A percentile compares a stretch with the other conserved stretches of the same genome.
phyloP scores from a whole-genome alignment of 768 basidiomycete genomes.

The Russula vinacea region DNA sequence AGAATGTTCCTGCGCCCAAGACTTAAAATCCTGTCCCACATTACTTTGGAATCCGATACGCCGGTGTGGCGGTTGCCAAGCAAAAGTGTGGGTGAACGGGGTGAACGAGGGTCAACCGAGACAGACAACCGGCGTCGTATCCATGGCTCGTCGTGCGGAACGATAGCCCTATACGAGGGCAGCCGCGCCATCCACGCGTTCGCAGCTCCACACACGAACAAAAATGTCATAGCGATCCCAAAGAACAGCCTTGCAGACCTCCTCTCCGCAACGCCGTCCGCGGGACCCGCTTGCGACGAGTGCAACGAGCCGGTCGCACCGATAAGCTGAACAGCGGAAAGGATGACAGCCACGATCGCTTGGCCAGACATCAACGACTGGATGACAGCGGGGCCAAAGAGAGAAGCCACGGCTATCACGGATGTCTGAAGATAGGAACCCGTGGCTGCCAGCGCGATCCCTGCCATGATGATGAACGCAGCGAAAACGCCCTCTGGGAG shows the following conservation, averaged over 20 bases:
- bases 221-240: slow-evolving; percentile 62
- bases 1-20: slow-evolving; percentile 61
- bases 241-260: slow-evolving; percentile 75
- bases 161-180: slow-evolving; percentile 56
- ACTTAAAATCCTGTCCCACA: slow-evolving; percentile 42
- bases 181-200: slow-evolving; percentile 56
- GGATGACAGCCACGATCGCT: slow-evolving; percentile 78
- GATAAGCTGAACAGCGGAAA: slow-evolving; percentile 72
- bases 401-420: slow-evolving; percentile 73
- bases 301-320: slow-evolving; percentile 59
- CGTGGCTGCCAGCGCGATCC: slow-evolving; percentile 53
- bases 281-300: slow-evolving; percentile 24
- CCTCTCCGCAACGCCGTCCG: slow-evolving; percentile 55
- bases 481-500: slow-evolving; percentile 57
- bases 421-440: slow-evolving; percentile 78
- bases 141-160: slow-evolving; percentile 42
- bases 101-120: slow-evolving; percentile 38
- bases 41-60: slow-evolving; percentile 38
- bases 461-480: slow-evolving; percentile 60
- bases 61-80: slow-evolving; percentile 32
- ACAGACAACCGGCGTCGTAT: slow-evolving; percentile 30
- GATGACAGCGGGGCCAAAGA: slow-evolving; percentile 71
- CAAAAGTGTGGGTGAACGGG: slow-evolving; percentile 41
- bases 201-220: slow-evolving; percentile 51
- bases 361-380: slow-evolving; percentile 81